These are phyloP conservation scores for Fomitiporia mediterranea DNA, from an alignment of 1,284 basidiomycete genomes.

Conservation along the genomic window DNA sequence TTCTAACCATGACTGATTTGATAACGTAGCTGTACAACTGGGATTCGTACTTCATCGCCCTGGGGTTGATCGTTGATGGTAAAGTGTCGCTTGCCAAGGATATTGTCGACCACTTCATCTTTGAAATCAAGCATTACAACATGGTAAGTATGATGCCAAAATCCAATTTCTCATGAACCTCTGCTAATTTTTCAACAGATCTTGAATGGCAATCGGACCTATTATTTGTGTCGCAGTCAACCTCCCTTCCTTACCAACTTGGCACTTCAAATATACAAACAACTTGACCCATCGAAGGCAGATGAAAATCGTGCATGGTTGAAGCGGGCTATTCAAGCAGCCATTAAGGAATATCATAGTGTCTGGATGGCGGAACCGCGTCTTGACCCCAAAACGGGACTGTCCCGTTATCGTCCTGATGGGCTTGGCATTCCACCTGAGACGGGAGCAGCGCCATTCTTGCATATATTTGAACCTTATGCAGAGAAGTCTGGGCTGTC, in stretches of 20 bases:
- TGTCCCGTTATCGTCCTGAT: constrained; percentile 90
- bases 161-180: constrained; percentile 13
- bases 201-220: constrained; percentile 71
- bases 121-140: constrained; percentile 97
- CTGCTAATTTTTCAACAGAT: constrained; percentile 36
- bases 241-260: constrained; percentile 99
- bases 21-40: constrained; percentile 75
- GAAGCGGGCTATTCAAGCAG: constrained; percentile 90
- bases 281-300: constrained; percentile 82
- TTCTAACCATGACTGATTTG: background rate
- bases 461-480: constrained; percentile 93
- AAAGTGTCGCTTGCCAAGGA: constrained; percentile 92
- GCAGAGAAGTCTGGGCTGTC: constrained; percentile 91
- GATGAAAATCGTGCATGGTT: constrained; percentile 88
- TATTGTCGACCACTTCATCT: constrained; percentile 98
- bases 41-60: constrained; percentile 93
- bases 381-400: constrained; percentile 88
- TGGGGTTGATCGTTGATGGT: constrained; percentile 93
- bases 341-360: constrained; percentile 98
- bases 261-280: constrained; percentile 96
- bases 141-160: constrained; percentile 48
- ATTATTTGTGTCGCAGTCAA: constrained; percentile 95
- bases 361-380: constrained; percentile 95
- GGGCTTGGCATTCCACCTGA: constrained; percentile 97
- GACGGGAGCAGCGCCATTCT: constrained; percentile 98